Evolutionary conservation across 306 rosid genomes (phyloP), one percentile per base, ranked within the genome.

Genomic region (Cicer chorassanicum): DNA sequence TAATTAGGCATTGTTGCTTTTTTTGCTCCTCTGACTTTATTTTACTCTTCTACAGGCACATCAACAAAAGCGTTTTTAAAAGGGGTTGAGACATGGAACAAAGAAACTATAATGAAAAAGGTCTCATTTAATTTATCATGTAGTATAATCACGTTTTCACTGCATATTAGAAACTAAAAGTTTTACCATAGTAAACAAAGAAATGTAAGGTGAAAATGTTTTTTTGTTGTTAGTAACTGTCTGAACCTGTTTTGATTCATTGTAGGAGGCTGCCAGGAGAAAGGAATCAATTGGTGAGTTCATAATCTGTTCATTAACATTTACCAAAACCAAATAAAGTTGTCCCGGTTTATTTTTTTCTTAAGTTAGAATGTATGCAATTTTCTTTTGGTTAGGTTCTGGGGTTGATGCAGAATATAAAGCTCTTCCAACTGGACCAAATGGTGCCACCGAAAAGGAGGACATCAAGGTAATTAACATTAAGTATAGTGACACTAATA

Each of bases 1-100:
- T 24, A 24, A 24, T 65, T 41, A 14, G 51, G 19, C 43, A 41
- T 74, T 74, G 51, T 15, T 16, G 36, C 51, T 54, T 53, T 41
- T 48, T 46, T 39, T 40, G 34, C 44, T 45, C 45, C 7, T 60
- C 67, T 45, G 9, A 55, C 12, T 81, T 61, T 41, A 34, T 43
- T 10, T 44, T 15, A 16, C 69, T 83, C 18, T 53, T 45, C 69
- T 84, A 46, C 87, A 93, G 98, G 84, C 29, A 88, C 96, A 7
- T 91, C 98, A 34, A 87, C 92, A 1, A 93, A 85, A 74, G 97
- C 98, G 45, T 93, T 93, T 82, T n/a, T 83, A 1, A 93, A 86
- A 82, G 98, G 97, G 7, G 86, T 91, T 65, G 91, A 87, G 67
- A 87, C 97, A 49, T 93, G 98, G 98, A 89, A 91, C 78, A 91